These are phyloP conservation scores for Blepharisma japonicum DNA, from an alignment of 73 alveolate genomes.

Conservation along the genomic window DNA sequence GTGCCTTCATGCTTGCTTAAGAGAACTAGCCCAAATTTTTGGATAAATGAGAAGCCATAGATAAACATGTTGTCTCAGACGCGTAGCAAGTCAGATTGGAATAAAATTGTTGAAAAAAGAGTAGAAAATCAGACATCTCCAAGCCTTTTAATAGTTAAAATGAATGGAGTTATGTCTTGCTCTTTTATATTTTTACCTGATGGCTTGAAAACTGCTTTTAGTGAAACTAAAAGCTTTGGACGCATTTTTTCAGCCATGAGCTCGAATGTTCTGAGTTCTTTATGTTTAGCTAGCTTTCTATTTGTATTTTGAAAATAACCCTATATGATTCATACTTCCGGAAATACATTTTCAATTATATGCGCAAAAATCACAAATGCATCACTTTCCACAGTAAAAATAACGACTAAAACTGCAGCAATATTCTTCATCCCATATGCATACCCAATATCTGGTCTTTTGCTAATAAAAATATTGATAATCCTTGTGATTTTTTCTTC, in stretches of 20 bases:
- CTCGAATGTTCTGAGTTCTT: neutral
- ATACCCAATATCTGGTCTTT: neutral
- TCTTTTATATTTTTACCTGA: neutral
- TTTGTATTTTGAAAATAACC: neutral
- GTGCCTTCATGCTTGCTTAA: too few species aligned
- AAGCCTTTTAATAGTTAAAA: neutral
- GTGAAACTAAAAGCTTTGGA: neutral
- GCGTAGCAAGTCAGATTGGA: too few species aligned
- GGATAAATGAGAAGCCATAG: too few species aligned
- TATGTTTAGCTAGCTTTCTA: neutral
- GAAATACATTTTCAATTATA: neutral
- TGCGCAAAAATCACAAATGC: neutral
- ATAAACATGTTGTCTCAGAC: too few species aligned
- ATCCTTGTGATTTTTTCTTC: neutral
- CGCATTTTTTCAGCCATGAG: neutral
- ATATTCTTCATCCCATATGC: neutral
- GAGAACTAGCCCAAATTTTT: too few species aligned
- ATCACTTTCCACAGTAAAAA: conserved; percentile 1
- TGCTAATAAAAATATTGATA: neutral
- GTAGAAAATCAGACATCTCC: neutral
- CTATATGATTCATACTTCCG: neutral
- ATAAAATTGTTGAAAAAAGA: neutral
- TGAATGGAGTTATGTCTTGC: neutral
- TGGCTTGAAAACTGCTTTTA: neutral
- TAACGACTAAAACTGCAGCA: neutral